Base-by-base conservation (phyloP, 176 grass and related monocot genomes). In the Phoenix roebelenii region DNA sequence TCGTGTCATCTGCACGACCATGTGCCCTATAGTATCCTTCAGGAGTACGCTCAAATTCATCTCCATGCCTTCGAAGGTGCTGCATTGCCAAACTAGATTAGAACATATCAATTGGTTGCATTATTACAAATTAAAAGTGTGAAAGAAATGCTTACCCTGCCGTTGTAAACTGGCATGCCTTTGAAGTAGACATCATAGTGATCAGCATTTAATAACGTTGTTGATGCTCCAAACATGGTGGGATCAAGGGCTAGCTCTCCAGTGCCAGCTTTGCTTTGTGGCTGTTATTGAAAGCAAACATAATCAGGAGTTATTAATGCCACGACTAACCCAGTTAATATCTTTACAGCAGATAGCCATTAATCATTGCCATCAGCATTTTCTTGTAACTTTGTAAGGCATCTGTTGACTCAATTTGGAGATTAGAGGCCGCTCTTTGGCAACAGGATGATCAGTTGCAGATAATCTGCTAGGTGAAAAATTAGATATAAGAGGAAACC, bases 181-280 rank as follows among this genome's bases (percentile, higher is more conserved):
- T 72, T 85, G 63, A 97, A 97, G 59, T 97, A 97, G 50, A 92
- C 52, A 18, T 97, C 84, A 44, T 92, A 54, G 32, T 97, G 93
- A 75, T 97, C 72, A 75, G 87, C 84, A 73, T 97, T 97, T 67
- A 97, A 67, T 49, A 97, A 67, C 25, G 78, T 85, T 25, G 66
- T 80, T 24, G 93, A 97, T 58, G 93, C 74, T 83, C 93, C 93
- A 63, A 97, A 80, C 60, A 97, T 77, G 32, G 71, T 83, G 51
- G 93, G 93, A 67, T 97, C 78, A 5, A 97, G 87, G 18, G 84
- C 87, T 49, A 97, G 79, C 69, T 97, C 93, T 64, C 93, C 93
- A 39, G 85, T 88, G 61, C 76, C 84, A 72, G 59, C 48, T 26
- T 63, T 59, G 76, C 85, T 78, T 16, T 82, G 78, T 30, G 72